Conservation (phyloP, 305 asterid genomes). For the Fraxinus velutina region DNA sequence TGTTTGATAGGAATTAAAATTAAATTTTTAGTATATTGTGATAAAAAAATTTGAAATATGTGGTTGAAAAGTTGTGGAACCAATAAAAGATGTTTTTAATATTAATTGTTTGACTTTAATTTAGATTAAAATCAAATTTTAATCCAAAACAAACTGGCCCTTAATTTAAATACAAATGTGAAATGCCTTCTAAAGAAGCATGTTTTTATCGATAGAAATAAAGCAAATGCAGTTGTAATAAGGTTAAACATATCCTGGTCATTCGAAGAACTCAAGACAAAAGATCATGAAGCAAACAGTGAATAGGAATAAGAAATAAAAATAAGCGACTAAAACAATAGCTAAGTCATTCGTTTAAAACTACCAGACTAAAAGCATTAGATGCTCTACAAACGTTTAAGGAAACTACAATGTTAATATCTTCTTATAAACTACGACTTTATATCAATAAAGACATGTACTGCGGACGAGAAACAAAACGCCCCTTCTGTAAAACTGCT, state of each 20-base stretch:
- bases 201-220: no score
- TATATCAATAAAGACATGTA: slow-evolving; percentile 12
- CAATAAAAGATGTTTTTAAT: no score
- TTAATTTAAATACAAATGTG: no score
- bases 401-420: slow-evolving; percentile 3
- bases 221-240: not conserved
- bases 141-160: no score
- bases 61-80: no score
- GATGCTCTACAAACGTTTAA: not conserved
- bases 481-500: not conserved
- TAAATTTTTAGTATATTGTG: no score
- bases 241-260: not conserved
- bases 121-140: no score
- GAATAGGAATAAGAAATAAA: not conserved
- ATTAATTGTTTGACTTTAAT: no score
- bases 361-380: not conserved
- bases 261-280: not conserved
- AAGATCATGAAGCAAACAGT: not conserved
- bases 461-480: not conserved
- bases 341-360: not conserved
- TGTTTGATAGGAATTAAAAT: no score
- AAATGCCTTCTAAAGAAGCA: no score
- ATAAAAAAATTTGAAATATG: no score
- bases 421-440: not conserved
- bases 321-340: not conserved